Conservation (phyloP, 805 yeast species). For the Metschnikowia santaceciliae region DNA sequence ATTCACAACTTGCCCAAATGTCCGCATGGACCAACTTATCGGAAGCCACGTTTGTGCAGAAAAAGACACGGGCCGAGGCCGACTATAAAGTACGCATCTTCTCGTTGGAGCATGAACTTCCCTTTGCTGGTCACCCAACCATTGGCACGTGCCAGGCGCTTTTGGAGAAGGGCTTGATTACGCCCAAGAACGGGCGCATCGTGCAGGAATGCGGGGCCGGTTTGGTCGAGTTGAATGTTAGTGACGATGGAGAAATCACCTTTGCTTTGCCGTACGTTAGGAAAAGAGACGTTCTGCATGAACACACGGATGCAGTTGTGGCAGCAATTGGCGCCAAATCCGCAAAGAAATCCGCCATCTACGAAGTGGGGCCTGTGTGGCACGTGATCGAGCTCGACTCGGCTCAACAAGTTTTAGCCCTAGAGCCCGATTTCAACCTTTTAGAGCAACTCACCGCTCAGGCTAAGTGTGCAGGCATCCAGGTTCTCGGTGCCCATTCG, state of each 20-base stretch:
- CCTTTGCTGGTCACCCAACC: conserved; percentile 67
- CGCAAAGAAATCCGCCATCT: conserved; percentile 22
- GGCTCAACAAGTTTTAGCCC: conserved; percentile 28
- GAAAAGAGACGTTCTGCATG: conserved; percentile 9
- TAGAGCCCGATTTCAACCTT: conserved; percentile 27
- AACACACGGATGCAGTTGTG: conserved; percentile 6
- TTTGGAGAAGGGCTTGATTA: conserved; percentile 34
- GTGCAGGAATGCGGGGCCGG: conserved; percentile 48
- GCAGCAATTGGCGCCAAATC: conserved; percentile 8
- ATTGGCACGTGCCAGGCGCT: conserved; percentile 48
- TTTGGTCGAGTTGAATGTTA: conserved; percentile 30
- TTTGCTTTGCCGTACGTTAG: conserved; percentile 28
- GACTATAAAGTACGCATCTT: conserved; percentile 51
- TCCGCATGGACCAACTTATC: conserved; percentile 61
- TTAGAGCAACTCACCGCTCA: conserved; percentile 10
- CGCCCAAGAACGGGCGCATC: conserved; percentile 23
- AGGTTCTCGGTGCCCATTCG: conserved; percentile 32
- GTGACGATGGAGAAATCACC: conserved; percentile 14
- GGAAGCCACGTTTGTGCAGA: conserved; percentile 51
- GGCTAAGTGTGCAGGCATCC: conserved; percentile 25
- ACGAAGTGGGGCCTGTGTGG: conserved; percentile 49
- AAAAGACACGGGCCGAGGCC: conserved; percentile 35
- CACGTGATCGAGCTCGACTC: conserved; percentile 29
- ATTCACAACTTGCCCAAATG: conserved; percentile 42
- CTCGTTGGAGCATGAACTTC: conserved; percentile 44